Conservation (phyloP, 2,329 filamentous ascomycete species). For the Alternaria gaisen region DNA sequence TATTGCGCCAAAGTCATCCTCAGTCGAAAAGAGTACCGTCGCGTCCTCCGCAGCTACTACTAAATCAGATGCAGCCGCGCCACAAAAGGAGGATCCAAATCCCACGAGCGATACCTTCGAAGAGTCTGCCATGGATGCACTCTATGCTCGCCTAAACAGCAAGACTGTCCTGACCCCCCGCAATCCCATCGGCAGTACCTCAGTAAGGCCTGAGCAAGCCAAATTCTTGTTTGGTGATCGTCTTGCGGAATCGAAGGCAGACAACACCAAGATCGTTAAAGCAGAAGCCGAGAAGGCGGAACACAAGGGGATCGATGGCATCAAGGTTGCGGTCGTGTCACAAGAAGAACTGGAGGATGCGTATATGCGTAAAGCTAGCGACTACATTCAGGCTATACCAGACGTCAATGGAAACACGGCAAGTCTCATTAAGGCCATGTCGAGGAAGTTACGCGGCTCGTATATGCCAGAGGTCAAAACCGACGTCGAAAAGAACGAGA, state of each 20-base stretch:
- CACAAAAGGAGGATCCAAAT: slow-evolving; percentile 9
- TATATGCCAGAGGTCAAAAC: slow-evolving; percentile 17
- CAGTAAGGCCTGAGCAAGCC: slow-evolving; percentile 4
- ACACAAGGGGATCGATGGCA: background rate
- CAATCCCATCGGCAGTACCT: background rate
- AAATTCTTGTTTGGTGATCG: slow-evolving; percentile 15
- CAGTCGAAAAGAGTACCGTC: slow-evolving; percentile 6
- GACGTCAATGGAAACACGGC: slow-evolving; percentile 1
- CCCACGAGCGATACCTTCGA: background rate
- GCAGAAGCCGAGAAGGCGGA: background rate
- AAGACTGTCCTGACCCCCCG: background rate
- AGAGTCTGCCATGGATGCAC: slow-evolving; percentile 23
- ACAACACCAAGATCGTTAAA: background rate
- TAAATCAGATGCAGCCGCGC: background rate
- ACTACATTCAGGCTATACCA: slow-evolving; percentile 28
- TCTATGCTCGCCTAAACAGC: slow-evolving; percentile 31
- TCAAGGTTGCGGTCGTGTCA: background rate
- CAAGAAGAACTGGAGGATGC: slow-evolving; percentile 20
- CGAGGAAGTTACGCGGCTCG: slow-evolving; percentile 26
- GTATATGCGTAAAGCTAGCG: slow-evolving; percentile 29
- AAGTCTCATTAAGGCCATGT: slow-evolving; percentile 25
- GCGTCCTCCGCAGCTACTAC: background rate
- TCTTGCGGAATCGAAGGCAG: background rate
- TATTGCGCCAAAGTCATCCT: background rate
- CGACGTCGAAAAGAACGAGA: slow-evolving; percentile 15